A percentile compares a stretch with the other conserved stretches of the same genome.
phyloP scores from a whole-genome alignment of 2,329 filamentous ascomycete species.

The Oidium heveae region DNA sequence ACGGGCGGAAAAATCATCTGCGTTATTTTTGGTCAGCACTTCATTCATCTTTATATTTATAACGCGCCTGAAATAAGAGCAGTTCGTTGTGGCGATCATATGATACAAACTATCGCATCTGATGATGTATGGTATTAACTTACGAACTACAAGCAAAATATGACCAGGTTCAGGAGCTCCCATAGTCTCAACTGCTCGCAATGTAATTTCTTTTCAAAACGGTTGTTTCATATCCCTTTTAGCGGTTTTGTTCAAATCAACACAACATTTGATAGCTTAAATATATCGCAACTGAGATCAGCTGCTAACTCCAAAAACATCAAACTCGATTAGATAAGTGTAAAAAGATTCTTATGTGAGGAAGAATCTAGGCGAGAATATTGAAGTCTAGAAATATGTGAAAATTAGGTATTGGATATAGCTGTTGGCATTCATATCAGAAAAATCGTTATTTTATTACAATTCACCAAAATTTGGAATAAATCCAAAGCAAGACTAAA shows the following conservation, averaged over 20 bases:
- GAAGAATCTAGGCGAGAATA: background rate
- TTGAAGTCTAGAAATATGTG: background rate
- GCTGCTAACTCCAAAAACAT: too few relatives aligned
- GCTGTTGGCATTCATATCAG: background rate
- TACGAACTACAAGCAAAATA: conserved; percentile 46
- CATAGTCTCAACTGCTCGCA: conserved; percentile 17
- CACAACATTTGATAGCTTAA: background rate
- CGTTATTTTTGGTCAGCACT: conserved; percentile 4
- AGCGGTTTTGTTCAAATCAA: background rate
- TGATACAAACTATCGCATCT: conserved; percentile 2
- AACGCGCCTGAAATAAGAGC: background rate
- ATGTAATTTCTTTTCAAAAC: conserved; percentile 16
- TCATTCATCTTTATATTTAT: too few relatives aligned
- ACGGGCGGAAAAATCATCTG: conserved; percentile 79
- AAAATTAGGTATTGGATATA: background rate
- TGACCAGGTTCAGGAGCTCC: conserved; percentile 33
- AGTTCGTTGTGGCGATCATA: conserved; percentile 2
- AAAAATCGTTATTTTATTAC: background rate
- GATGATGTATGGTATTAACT: conserved; percentile 16
- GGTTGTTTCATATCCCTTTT: conserved; percentile 5
- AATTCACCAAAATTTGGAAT: background rate
- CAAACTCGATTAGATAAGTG: background rate
- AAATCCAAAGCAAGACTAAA: background rate
- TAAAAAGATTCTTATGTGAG: background rate
- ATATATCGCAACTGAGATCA: too few relatives aligned